Percentiles rank a stretch among this genome's conserved stretches.
These are phyloP conservation scores for Seiridium unicorne DNA, from an alignment of 2,329 filamentous ascomycete genomes.

Conservation along the genomic window DNA sequence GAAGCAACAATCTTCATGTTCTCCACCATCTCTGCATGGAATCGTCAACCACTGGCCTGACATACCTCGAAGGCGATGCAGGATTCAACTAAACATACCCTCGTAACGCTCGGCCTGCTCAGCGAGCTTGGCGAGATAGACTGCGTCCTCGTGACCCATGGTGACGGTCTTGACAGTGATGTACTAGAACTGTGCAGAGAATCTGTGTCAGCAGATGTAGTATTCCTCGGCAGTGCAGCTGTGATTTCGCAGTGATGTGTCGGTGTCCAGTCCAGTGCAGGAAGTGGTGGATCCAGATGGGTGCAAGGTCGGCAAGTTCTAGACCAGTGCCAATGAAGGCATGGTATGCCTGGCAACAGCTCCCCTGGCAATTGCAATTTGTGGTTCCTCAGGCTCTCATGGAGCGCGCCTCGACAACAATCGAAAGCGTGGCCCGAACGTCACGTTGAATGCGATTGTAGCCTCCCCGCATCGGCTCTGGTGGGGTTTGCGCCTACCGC, in stretches of 20 bases:
- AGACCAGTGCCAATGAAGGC: no score
- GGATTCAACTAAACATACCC: constrained; percentile 58
- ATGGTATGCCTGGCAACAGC: no score
- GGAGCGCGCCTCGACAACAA: not conserved
- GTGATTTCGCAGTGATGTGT: not conserved
- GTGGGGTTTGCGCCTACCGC: constrained; percentile 34
- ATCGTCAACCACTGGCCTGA: constrained; percentile 5
- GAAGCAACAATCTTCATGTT: constrained; percentile 99
- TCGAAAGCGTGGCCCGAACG: not conserved
- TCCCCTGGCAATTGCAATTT: not conserved
- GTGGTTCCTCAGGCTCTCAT: not conserved
- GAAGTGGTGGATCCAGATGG: not conserved
- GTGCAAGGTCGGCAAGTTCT: no score
- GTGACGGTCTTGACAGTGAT: constrained; percentile 46
- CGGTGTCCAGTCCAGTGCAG: not conserved
- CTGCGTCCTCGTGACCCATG: constrained; percentile 99
- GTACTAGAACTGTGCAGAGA: constrained; percentile 6
- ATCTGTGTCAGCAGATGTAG: constrained; percentile 19
- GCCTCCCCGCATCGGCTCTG: constrained; percentile 24
- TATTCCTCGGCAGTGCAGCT: not conserved
- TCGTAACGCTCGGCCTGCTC: constrained; percentile 99
- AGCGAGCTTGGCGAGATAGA: constrained; percentile 99
- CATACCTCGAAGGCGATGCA: not conserved
- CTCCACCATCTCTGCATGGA: constrained; percentile 86
- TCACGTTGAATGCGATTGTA: constrained; percentile 3